Evolutionary conservation across 1,139 yeast genomes (phyloP).

Genomic region (Nakaseomyces sp.): DNA sequence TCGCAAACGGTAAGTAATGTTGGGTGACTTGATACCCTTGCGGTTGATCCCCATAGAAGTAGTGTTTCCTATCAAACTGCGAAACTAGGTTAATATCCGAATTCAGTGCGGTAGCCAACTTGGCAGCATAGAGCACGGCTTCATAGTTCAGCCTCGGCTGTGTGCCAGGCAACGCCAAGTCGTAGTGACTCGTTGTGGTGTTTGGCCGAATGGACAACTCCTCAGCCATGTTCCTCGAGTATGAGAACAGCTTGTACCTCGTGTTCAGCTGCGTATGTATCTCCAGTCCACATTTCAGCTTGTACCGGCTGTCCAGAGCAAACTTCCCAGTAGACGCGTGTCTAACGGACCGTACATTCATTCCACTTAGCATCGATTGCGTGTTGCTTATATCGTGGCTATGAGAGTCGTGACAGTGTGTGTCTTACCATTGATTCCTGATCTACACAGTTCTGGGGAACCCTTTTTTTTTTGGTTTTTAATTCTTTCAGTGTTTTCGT

Average conservation of each 20-base stretch:
- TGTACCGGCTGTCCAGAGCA: neutral
- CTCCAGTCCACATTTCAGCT: conserved; percentile 78
- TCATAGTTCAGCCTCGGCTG: conserved; percentile 77
- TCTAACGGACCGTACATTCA: neutral
- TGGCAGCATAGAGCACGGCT: conserved; percentile 61
- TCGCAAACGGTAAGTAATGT: conserved; percentile 72
- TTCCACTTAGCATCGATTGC: no score
- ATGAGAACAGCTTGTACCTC: conserved; percentile 62
- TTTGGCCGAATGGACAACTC: conserved; percentile 49
- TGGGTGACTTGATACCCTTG: conserved; percentile 94
- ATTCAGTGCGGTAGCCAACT: conserved; percentile 63
- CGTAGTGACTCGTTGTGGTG: conserved; percentile 65
- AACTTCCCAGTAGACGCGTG: neutral
- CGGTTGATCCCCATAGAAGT: conserved; percentile 95
- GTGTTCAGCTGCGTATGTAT: conserved; percentile 86
- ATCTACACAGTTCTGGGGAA: no score
- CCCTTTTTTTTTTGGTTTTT: no score
- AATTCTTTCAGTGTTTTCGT: no score
- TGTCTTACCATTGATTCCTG: no score
- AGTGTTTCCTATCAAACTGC: conserved; percentile 86
- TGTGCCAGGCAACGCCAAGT: conserved; percentile 85
- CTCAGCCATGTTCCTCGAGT: conserved; percentile 39
- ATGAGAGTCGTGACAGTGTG: no score
- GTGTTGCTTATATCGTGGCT: no score
- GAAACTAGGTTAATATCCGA: conserved; percentile 50